phyloP scores from a whole-genome alignment of 2,329 filamentous ascomycete genomes.

The Penicillium sp. region DNA sequence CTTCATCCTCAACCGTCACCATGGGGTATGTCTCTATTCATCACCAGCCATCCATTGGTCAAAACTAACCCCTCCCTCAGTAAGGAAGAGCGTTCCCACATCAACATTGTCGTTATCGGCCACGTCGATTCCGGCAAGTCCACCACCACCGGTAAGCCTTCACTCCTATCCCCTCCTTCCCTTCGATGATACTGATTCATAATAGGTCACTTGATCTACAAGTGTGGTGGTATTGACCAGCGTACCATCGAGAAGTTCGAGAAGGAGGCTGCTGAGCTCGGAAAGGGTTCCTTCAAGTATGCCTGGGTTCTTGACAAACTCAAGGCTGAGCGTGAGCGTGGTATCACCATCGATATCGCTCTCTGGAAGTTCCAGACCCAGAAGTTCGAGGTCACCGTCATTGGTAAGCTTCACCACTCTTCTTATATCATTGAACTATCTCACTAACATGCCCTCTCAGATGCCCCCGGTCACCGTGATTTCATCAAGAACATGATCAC shows the following conservation, averaged over 20 bases:
- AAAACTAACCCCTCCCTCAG: conserved; percentile 49
- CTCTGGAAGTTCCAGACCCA: conserved; percentile 99
- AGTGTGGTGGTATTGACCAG: conserved; percentile 99
- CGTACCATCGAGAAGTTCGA: conserved; percentile 99
- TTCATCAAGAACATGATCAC: conserved; percentile 99
- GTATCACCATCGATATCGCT: conserved; percentile 99
- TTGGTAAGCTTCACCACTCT: conserved; percentile 46
- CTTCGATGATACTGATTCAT: conserved; percentile 17
- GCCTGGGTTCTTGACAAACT: conserved; percentile 99
- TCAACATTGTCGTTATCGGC: conserved; percentile 98
- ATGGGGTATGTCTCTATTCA: conserved; percentile 57
- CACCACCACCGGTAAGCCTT: conserved; percentile 79
- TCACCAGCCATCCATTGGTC: not conserved
- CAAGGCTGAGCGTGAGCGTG: conserved; percentile 99
- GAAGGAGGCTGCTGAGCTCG: conserved; percentile 99
- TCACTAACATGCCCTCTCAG: conserved; percentile 42
- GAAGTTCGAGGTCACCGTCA: conserved; percentile 97
- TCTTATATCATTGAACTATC: too few relatives aligned
- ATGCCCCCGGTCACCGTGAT: conserved; percentile 99
- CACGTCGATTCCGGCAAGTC: conserved; percentile 99
- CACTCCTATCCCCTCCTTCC: conserved; percentile 32
- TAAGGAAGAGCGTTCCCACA: conserved; percentile 94
- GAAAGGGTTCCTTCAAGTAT: conserved; percentile 99
- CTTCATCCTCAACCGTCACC: conserved; percentile 49
- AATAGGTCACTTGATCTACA: conserved; percentile 95